phyloP scores from a whole-genome alignment of 75 land plant species.

The Chamaecyparis obtusa region DNA sequence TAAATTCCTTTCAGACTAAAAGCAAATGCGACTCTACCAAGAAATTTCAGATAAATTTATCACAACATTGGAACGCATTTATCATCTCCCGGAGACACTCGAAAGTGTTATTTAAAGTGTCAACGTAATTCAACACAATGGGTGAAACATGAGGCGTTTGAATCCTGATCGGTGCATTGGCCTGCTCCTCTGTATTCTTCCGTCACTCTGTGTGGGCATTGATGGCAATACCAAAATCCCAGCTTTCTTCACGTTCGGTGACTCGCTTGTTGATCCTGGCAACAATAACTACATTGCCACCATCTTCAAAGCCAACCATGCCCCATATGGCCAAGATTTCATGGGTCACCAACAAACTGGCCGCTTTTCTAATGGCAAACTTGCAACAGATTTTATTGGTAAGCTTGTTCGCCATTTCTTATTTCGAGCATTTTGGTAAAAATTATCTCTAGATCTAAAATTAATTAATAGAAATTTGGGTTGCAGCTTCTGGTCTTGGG shows the following conservation, averaged over 20 bases:
- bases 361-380: constrained; percentile 17
- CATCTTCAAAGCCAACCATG: not conserved
- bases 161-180: not conserved
- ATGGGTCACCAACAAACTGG: not conserved
- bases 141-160: no score
- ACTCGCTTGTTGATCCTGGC: constrained; percentile 16
- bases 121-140: no score
- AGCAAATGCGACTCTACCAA: no score
- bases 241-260: constrained; percentile 17
- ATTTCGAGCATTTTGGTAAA: no score
- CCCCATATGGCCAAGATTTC: not conserved
- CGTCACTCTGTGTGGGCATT: not conserved
- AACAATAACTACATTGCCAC: constrained; percentile 8
- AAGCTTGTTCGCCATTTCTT: not conserved
- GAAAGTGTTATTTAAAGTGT: no score
- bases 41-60: no score
- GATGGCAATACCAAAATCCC: not conserved
- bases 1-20: no score
- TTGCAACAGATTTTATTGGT: constrained; percentile 16
- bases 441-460: no score
- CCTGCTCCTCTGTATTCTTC: not conserved
- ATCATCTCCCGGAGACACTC: no score
- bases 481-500: constrained; percentile 39
- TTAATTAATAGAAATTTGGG: not conserved
- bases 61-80: no score